Base-by-base conservation (phyloP, 768 basidiomycete genomes). In the Xerocomus spinulosus region DNA sequence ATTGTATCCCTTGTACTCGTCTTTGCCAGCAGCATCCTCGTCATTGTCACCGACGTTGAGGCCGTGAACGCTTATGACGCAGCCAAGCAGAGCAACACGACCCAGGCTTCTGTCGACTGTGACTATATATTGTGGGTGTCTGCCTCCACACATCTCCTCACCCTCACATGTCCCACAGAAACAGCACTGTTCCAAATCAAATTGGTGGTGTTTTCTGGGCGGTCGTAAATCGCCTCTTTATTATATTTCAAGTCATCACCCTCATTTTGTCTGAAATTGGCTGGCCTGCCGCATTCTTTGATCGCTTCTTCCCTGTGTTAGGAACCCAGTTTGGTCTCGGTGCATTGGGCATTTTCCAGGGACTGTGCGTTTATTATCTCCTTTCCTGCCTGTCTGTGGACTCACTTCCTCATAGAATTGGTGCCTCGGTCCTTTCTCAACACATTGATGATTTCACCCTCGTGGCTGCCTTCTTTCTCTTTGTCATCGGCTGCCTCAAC, bases 131-230 rank as follows among this genome's bases (percentile, higher is more conserved):
- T 79, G 81, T 89, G 66, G 44, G 82, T 70, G 45, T 47, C 24
- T 13, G n/a, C 26, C 37, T 6, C 24, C 34, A 41, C 36, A 18
- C 38, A 7, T 9, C 32, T 23, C 48, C 44, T 44, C 18, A 18
- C 36, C 38, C 52, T 47, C 47, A 80, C 49, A 15, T 32, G 12
- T 25, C n/a, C 41, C 41, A 70, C 53, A 85, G 80, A 49, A 58
- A 66, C 40, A 88, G 83, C 66, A 90, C 90, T 3, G 90, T 96
- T 5, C 92, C 92, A 4, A 90, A 91, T 67, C 92, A 95, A 64
- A 79, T 88, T 25, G 92, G 88, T 17, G 92, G 92, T 23, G 79
- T 81, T 9, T 95, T 96, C 70, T 96, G 92, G 88, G 87, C 89
- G 5, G 82, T 95, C 52, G 72, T 94, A 53, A 90, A 91, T 68